Conservation (phyloP, 257 asterid species). For the Solanum chiquidenum region DNA sequence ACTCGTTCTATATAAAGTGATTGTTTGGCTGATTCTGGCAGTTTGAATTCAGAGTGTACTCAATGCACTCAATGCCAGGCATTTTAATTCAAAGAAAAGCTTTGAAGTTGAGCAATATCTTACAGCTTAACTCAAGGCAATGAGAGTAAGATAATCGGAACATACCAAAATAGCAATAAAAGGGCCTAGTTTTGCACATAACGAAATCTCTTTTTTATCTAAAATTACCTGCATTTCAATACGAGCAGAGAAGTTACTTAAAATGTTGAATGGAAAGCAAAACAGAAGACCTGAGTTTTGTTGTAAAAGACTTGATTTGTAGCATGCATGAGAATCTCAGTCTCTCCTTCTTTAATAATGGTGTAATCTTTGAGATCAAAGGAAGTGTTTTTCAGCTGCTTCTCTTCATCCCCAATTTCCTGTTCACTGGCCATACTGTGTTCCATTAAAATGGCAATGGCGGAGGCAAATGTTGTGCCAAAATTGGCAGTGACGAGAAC, state of each 20-base stretch:
- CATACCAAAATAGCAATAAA: not conserved
- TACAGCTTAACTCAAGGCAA: not conserved
- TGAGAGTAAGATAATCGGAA: not conserved
- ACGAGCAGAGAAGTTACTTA: not conserved
- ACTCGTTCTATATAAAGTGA: not conserved
- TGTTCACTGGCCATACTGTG: slow-evolving; percentile 16
- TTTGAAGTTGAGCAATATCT: not conserved
- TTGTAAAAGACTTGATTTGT: slow-evolving; percentile 81
- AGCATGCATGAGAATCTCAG: slow-evolving; percentile 86
- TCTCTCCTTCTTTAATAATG: slow-evolving; percentile 78
- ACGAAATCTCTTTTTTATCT: not conserved
- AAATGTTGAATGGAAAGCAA: not conserved
- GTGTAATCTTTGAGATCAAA: slow-evolving; percentile 52
- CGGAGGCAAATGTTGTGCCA: not conserved
- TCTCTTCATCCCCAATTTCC: not conserved
- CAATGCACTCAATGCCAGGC: not conserved
- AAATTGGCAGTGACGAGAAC: not conserved
- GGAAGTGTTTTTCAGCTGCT: slow-evolving; percentile 21
- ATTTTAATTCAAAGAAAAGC: not conserved
- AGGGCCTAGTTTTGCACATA: not conserved
- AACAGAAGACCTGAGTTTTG: slow-evolving; percentile 61
- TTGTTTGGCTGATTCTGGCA: not conserved
- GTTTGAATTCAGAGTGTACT: not conserved
- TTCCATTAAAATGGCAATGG: not conserved
- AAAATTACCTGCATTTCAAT: not conserved